phyloP scores from a whole-genome alignment of 2,329 filamentous ascomycete genomes.

The Cercospora berteroae region DNA sequence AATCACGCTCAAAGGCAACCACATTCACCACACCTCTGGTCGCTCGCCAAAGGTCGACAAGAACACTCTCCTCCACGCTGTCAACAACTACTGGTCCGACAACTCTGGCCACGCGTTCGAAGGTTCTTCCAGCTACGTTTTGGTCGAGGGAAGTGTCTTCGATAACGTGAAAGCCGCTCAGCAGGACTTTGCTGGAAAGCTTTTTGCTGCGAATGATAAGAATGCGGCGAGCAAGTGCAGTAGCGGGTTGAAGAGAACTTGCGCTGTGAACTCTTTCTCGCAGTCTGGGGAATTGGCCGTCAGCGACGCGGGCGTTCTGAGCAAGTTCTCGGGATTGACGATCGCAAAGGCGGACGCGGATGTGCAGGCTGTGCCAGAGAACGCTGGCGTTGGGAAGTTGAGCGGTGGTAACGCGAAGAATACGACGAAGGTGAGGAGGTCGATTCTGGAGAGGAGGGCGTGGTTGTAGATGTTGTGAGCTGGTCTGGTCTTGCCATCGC shows the following conservation, averaged over 20 bases:
- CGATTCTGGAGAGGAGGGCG: background rate
- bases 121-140: conserved; percentile 22
- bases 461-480: background rate
- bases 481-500: background rate
- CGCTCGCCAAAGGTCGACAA: conserved; percentile 57
- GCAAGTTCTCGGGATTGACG: conserved; percentile 17
- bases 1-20: conserved; percentile 61
- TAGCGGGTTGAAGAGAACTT: conserved; percentile 15
- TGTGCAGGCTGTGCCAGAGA: conserved; percentile 21
- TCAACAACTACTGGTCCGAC: conserved; percentile 62
- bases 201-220: conserved; percentile 15
- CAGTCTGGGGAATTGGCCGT: conserved; percentile 16
- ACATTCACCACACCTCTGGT: conserved; percentile 59
- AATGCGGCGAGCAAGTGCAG: conserved; percentile 7
- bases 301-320: conserved; percentile 15
- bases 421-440: conserved; percentile 5
- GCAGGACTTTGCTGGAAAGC: conserved; percentile 10
- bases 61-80: conserved; percentile 58
- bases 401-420: background rate
- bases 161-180: conserved; percentile 17
- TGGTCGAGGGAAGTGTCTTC: conserved; percentile 29
- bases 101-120: conserved; percentile 56
- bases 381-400: conserved; percentile 22
- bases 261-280: conserved; percentile 16
- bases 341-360: conserved; percentile 19